Evolutionary conservation across 1,284 basidiomycete species (phyloP), one percentile per base, ranked within the genome.

Genomic region (Sparassis latifolia): DNA sequence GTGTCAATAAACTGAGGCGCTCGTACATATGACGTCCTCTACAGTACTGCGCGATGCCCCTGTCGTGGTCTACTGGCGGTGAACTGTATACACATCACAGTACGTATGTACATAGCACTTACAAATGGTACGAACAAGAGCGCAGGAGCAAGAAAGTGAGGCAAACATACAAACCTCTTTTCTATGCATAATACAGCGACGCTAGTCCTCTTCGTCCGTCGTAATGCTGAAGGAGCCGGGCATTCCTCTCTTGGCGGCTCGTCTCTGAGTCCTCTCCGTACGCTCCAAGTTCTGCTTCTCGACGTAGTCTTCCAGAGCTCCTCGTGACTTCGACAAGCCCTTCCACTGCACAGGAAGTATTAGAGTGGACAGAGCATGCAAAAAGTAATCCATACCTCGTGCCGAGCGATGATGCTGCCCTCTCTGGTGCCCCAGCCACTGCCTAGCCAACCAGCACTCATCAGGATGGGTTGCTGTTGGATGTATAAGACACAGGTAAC

Each of bases 371-470:
- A 20, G 0, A 42, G 10, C 33, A n/a, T 9, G 9, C 27, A 10
- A 35, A 20, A 5, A 28, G 4, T 10, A 10, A 43, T 58, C 48
- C 5, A 37, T 37, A 62, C 60, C 54, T 62, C 90, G 61, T 97
- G 94, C 55, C 88, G 78, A 3, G 92, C 93, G 29, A 97, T 78
- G 41, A 82, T 78, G 40, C 92, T 92, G 5, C 81, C 60, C 48
- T 66, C 64, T 27, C 60, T 52, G n/a, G 52, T 29, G 20, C 59
- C 77, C 42, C 74, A 75, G 12, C 73, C 71, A 30, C 74, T 73
- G 30, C 76, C 77, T 46, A 89, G 84, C 94, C 95, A 97, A 4
- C 84, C 91, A 2, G 91, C 92, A 53, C 87, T 92, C 83, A 98
- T 89, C 49, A 99, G 66, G 27, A 88, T 85, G 20, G 95, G 93